Conservation (phyloP, 2,329 filamentous ascomycete genomes). For the Stemphylium lycopersici region DNA sequence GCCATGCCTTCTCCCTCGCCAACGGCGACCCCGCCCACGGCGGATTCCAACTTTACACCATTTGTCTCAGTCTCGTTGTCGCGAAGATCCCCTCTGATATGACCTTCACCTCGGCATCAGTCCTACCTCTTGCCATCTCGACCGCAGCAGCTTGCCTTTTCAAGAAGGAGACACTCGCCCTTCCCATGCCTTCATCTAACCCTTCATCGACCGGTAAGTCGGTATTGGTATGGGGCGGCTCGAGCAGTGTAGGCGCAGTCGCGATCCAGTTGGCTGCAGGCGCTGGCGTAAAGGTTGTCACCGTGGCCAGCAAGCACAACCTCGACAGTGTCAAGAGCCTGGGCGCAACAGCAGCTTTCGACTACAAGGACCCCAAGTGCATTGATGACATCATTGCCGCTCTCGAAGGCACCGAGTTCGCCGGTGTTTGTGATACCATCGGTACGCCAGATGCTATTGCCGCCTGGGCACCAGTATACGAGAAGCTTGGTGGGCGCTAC, state of each 20-base stretch:
- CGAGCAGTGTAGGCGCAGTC: slow-evolving; percentile 50
- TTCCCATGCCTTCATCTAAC: slow-evolving; percentile 46
- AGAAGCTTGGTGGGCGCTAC: slow-evolving; percentile 40
- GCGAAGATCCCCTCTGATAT: slow-evolving; percentile 49
- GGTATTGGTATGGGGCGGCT: slow-evolving; percentile 60
- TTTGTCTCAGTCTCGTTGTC: slow-evolving; percentile 35
- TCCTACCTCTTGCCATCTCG: slow-evolving; percentile 54
- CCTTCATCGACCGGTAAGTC: slow-evolving; percentile 44
- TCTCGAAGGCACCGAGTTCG: slow-evolving; percentile 50
- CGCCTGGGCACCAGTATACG: slow-evolving; percentile 35
- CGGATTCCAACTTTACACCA: slow-evolving; percentile 47
- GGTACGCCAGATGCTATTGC: slow-evolving; percentile 28
- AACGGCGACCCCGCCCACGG: slow-evolving; percentile 30
- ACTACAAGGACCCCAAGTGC: slow-evolving; percentile 39
- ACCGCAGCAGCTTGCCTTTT: slow-evolving; percentile 54
- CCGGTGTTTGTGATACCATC: slow-evolving; percentile 52
- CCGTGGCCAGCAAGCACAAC: slow-evolving; percentile 47
- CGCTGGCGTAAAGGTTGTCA: slow-evolving; percentile 51
- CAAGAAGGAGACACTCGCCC: slow-evolving; percentile 47
- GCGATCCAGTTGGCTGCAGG: slow-evolving; percentile 54
- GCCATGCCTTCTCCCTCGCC: slow-evolving; percentile 36
- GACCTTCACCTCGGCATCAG: slow-evolving; percentile 48
- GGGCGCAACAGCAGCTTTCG: slow-evolving; percentile 39
- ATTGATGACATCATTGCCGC: slow-evolving; percentile 50
- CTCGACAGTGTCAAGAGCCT: slow-evolving; percentile 35